A percentile compares a stretch with the other conserved stretches of the same genome.
Evolutionary conservation across 2,329 filamentous ascomycete genomes (phyloP).

Genomic region (Fusarium mexicanum): DNA sequence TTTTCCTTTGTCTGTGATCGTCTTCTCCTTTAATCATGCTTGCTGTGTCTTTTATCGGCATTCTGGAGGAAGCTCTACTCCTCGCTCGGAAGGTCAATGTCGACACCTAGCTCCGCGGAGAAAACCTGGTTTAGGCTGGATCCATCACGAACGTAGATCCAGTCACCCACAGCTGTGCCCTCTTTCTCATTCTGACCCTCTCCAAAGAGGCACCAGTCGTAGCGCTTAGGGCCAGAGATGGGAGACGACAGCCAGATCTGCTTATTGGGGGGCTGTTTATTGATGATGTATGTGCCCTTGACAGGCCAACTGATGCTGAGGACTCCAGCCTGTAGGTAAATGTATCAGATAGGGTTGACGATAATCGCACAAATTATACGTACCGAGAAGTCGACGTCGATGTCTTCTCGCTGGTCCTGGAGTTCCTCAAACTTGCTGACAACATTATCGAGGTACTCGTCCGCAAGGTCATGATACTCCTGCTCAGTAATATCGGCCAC

Average conservation of each 20-base stretch:
- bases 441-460: slow-evolving; percentile 74
- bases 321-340: slow-evolving; percentile 77
- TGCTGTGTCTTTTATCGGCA: slow-evolving; percentile 18
- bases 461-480: slow-evolving; percentile 81
- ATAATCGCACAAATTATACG: slow-evolving; percentile 45
- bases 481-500: slow-evolving; percentile 73
- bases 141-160: slow-evolving; percentile 91
- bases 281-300: slow-evolving; percentile 88
- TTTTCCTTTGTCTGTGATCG: slow-evolving; percentile 1
- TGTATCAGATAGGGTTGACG: slow-evolving; percentile 19
- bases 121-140: slow-evolving; percentile 77
- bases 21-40: slow-evolving; percentile 10
- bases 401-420: slow-evolving; percentile 76
- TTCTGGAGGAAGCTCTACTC: slow-evolving; percentile 42
- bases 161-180: slow-evolving; percentile 76
- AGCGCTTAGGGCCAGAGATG: slow-evolving; percentile 90
- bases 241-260: slow-evolving; percentile 97
- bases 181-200: slow-evolving; percentile 81
- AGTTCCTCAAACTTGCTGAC: slow-evolving; percentile 73
- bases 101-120: slow-evolving; percentile 78
- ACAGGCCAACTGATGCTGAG: slow-evolving; percentile 77
- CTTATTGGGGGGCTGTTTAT: slow-evolving; percentile 98
- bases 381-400: slow-evolving; percentile 93
- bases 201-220: slow-evolving; percentile 82
- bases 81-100: slow-evolving; percentile 54